phyloP scores from a whole-genome alignment of 2,329 filamentous ascomycete species.

The Trichoderma cornu-damae region DNA sequence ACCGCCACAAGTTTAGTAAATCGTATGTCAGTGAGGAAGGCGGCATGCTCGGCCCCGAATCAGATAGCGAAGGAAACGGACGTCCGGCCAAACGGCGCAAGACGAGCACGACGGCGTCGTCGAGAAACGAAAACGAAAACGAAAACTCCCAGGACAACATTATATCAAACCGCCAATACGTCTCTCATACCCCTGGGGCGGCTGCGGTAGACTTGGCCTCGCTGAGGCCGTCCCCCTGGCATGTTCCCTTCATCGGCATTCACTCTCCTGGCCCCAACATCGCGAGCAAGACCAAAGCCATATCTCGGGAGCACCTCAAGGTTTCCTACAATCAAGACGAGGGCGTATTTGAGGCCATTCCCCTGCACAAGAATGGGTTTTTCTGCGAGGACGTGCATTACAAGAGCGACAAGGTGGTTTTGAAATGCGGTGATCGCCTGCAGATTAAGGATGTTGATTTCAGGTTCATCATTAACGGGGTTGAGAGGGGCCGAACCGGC shows the following conservation, averaged over 20 bases:
- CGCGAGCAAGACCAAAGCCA: slow-evolving; percentile 61
- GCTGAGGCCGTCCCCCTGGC: slow-evolving; percentile 55
- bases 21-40: slow-evolving; percentile 65
- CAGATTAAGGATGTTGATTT: slow-evolving; percentile 68
- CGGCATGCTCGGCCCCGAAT: slow-evolving; percentile 61
- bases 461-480: slow-evolving; percentile 62
- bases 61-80: slow-evolving; percentile 48
- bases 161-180: slow-evolving; percentile 55
- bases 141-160: slow-evolving; percentile 43
- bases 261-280: slow-evolving; percentile 62
- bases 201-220: slow-evolving; percentile 55
- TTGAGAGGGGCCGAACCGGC: slow-evolving; percentile 52
- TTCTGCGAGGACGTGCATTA: slow-evolving; percentile 60
- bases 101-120: slow-evolving; percentile 41
- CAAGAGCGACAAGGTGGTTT: slow-evolving; percentile 49
- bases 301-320: slow-evolving; percentile 68
- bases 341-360: slow-evolving; percentile 59
- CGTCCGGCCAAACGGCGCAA: slow-evolving; percentile 46
- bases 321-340: slow-evolving; percentile 63
- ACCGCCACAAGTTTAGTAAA: slow-evolving; percentile 54
- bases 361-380: slow-evolving; percentile 61
- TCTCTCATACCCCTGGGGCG: slow-evolving; percentile 55
- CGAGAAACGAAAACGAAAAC: slow-evolving; percentile 36
- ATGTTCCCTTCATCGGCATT: slow-evolving; percentile 64
- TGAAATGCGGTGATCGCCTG: slow-evolving; percentile 61